These are phyloP conservation scores for Parascedosporium putredinis DNA, from an alignment of 2,329 filamentous ascomycete genomes.

Conservation along the genomic window DNA sequence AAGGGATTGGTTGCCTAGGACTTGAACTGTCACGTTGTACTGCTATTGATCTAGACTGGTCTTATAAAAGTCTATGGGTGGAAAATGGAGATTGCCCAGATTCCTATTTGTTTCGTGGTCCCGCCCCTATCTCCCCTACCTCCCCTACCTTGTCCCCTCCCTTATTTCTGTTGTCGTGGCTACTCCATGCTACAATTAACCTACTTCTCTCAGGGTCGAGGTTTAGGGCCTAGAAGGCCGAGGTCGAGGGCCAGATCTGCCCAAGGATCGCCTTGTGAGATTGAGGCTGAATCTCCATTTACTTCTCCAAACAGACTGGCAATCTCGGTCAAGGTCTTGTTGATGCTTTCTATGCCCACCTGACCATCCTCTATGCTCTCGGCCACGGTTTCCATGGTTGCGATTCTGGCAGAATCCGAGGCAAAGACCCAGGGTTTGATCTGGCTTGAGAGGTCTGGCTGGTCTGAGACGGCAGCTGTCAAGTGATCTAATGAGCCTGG, in stretches of 20 bases:
- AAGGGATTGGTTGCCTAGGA: too few species aligned
- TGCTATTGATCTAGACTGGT: too few species aligned
- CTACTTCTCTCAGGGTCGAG: background rate
- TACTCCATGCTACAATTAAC: background rate
- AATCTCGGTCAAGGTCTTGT: conserved; percentile 37
- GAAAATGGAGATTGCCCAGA: too few species aligned
- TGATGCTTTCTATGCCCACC: conserved; percentile 41
- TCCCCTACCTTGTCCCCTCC: too few species aligned
- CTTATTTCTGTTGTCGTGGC: background rate
- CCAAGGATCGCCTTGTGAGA: conserved; percentile 34
- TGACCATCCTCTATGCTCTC: conserved; percentile 51
- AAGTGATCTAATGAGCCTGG: background rate
- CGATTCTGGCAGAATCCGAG: conserved; percentile 48
- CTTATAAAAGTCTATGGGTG: too few species aligned
- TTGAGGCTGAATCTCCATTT: conserved; percentile 11
- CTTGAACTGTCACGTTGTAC: too few species aligned
- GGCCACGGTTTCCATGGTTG: conserved; percentile 45
- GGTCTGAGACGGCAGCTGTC: conserved; percentile 19
- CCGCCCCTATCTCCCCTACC: too few species aligned
- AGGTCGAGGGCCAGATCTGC: conserved; percentile 41
- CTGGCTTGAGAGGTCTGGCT: conserved; percentile 28
- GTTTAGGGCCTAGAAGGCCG: conserved; percentile 36
- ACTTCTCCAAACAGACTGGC: conserved; percentile 16
- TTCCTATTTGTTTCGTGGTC: too few species aligned
- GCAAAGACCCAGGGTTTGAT: conserved; percentile 50